Evolutionary conservation across 1,284 basidiomycete species (phyloP), one percentile per base, ranked within the genome.

Genomic region (Hymenochaete sp.): DNA sequence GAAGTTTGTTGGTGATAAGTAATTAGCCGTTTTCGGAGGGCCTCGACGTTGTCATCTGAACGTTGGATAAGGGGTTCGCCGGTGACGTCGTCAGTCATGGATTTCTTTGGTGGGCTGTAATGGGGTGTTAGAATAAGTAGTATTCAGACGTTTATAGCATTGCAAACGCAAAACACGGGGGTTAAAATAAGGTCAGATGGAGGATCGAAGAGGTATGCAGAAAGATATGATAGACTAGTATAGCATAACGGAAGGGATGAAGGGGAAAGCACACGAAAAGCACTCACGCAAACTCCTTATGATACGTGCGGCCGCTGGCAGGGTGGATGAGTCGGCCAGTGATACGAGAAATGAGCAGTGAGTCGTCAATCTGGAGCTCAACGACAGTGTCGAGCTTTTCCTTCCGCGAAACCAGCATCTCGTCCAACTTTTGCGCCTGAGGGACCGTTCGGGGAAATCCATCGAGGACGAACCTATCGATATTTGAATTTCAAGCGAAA

Each of bases 361-460:
- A 82, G 70, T 98, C 95, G 54, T 90, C 84, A 61, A 98, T 93
- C 62, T 84, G 73, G 51, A 98, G 79, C 64, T 98, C 86, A 39
- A 98, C 78, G 48, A 92, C 93, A 46, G 82, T 84, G 69, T 98
- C 86, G 39, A 98, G 75, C 59, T 82, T 82, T 70, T 97, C 91
- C 57, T 86, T 80, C 60, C 89, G 82, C 11, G 60, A 64, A 16
- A 70, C 61, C 40, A 98, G 79, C 95, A 98, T 98, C 53, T 71
- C 68, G 63, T 97, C 95, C 52, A 98, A 81, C 68, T 97, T 98
- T 67, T 93, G 79, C 4, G 95, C 96, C 62, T 98, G 96, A n/a
- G 88, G 82, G 32, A 97, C 91, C 11, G 95, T 98, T 41, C 96
- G 87, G 27, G 95, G 95, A 80, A 98, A 98, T 16, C 95, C 95